phyloP scores from a whole-genome alignment of 805 yeast genomes.

The Lipomyces anomalus region DNA sequence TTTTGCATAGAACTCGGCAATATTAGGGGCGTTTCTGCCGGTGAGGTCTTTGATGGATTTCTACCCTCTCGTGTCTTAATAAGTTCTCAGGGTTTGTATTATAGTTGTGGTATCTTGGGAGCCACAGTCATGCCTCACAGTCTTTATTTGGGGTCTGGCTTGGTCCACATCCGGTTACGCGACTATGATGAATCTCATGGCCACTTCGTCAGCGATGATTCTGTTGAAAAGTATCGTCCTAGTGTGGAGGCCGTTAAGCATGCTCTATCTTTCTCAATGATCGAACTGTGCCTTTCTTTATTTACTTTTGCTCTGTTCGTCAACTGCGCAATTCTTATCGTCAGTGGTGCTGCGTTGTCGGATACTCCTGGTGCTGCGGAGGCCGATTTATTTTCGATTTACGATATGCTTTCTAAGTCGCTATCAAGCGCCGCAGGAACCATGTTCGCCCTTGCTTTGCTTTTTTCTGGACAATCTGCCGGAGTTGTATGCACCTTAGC shows the following conservation, averaged over 20 bases:
- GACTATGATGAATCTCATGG: slow-evolving; percentile 73
- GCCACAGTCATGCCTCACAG: slow-evolving; percentile 97
- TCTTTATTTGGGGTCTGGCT: slow-evolving; percentile 77
- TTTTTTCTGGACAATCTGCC: slow-evolving; percentile 84
- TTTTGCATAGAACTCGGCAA: slow-evolving; percentile 72
- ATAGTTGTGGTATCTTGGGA: slow-evolving; percentile 81
- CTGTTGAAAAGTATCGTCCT: slow-evolving; percentile 50
- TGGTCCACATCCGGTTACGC: slow-evolving; percentile 77
- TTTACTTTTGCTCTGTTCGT: slow-evolving; percentile 80
- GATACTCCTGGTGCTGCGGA: slow-evolving; percentile 58
- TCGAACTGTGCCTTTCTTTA: slow-evolving; percentile 64
- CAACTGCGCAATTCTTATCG: slow-evolving; percentile 74
- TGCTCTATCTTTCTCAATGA: slow-evolving; percentile 64
- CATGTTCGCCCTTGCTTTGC: slow-evolving; percentile 74
- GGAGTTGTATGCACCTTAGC: slow-evolving; percentile 87
- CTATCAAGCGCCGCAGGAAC: slow-evolving; percentile 77
- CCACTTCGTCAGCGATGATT: slow-evolving; percentile 38
- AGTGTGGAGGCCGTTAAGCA: slow-evolving; percentile 65
- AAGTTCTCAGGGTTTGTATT: slow-evolving; percentile 62
- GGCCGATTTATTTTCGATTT: slow-evolving; percentile 79
- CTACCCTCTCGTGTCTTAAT: slow-evolving; percentile 47
- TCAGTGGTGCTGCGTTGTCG: slow-evolving; percentile 73
- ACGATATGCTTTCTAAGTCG: slow-evolving; percentile 51
- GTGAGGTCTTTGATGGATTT: slow-evolving; percentile 66
- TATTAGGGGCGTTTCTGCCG: slow-evolving; percentile 46